Evolutionary conservation across 2,329 filamentous ascomycete species (phyloP), one percentile per base, ranked within the genome.

Genomic region (Chrysosporium keratinophilum): DNA sequence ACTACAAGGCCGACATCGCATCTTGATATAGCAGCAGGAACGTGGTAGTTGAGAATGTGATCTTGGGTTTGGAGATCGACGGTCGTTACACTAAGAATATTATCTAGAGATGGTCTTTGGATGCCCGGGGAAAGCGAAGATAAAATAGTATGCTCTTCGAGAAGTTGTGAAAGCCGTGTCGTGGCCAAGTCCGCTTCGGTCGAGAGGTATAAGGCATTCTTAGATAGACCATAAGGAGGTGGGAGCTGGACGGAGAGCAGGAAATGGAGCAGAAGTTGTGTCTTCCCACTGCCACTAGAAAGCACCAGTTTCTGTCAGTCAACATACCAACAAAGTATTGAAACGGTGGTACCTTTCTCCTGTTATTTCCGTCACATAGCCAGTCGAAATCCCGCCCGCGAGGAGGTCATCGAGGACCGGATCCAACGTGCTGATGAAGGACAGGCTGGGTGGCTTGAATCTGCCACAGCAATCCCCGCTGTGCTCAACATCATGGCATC

Each of bases 41-140:
- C 83, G 68, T 98, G 93, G 69, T 88, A 97, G 59, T 83, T 83
- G 23, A 97, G 76, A 64, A 98, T 95, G 70, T 97, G 91, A 56
- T 97, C 91, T 70, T 98, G 93, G 0, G 87, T 84, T 70, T 97
- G 93, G 54, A 97, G 82, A 66, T 97, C 90, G 33, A 88, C 87
- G 9, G 88, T 89, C 48, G 84, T 82, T 59, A 93, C 87, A 67
- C 85, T 87, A 62, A 89, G 78, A 58, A 98, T 83, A 59, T 78
- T 77, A 67, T 87, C 82, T 4, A 96, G 77, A 0, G 86, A 86
- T 0, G 89, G 83, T 19, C 64, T 67, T 3, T 72, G 61, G 14
- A 69, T 59, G 17, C 63, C 60, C 5, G 65, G 54, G 1, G 71
- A 60, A 14, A 79, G 65, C 19, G 62, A 62, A 23, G 68, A 67